Conservation (phyloP, 164 flowering plant genomes). For the Euptelea pleiosperma region DNA sequence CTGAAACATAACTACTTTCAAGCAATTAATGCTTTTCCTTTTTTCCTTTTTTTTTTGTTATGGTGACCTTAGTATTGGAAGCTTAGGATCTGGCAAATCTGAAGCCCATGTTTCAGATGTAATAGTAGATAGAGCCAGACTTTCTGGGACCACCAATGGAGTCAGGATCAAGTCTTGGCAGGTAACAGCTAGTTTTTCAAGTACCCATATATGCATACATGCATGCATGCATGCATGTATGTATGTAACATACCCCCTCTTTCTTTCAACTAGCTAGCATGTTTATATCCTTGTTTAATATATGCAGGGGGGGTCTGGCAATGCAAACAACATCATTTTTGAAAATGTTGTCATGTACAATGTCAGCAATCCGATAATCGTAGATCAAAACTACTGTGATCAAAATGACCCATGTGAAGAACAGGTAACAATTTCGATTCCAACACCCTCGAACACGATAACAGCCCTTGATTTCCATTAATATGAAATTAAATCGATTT, state of each 20-base stretch:
- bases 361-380: slow-evolving; percentile 48
- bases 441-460: neutral
- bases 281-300: neutral
- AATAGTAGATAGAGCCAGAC: slow-evolving; percentile 35
- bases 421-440: slow-evolving; percentile 25
- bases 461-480: neutral
- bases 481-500: neutral
- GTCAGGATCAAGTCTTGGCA: slow-evolving; percentile 59
- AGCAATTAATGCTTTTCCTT: neutral
- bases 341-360: slow-evolving; percentile 39
- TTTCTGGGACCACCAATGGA: slow-evolving; percentile 55
- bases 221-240: neutral
- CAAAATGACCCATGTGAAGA: slow-evolving; percentile 33
- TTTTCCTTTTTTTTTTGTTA: neutral
- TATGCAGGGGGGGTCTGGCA: slow-evolving; percentile 51
- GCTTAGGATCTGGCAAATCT: slow-evolving; percentile 47
- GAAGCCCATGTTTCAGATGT: slow-evolving; percentile 48
- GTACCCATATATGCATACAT: too few relatives aligned
- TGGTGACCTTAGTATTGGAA: slow-evolving; percentile 46
- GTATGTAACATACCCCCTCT: neutral
- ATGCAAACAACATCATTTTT: slow-evolving; percentile 40
- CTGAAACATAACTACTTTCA: neutral
- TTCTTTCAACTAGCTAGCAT: too few relatives aligned
- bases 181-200: slow-evolving; percentile 17
- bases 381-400: slow-evolving; percentile 59